Conservation (phyloP, 257 asterid genomes). For the Solanum habrochaites region DNA sequence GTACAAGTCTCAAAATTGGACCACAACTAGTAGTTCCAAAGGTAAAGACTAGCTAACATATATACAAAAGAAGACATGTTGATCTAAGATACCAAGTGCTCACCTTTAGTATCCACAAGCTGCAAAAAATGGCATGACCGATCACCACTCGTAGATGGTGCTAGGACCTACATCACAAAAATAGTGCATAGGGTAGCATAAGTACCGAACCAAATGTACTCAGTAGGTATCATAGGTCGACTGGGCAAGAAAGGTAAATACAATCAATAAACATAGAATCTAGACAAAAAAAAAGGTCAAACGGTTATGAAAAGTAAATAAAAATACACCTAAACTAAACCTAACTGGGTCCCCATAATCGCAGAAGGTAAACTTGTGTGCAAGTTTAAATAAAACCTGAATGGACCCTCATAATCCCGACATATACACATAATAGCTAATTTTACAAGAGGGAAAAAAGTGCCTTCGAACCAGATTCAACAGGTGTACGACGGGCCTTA, state of each 20-base stretch:
- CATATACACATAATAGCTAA: not conserved
- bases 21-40: not conserved
- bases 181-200: not conserved
- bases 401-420: not conserved
- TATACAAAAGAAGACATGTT: not conserved
- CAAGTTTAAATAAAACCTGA: not conserved
- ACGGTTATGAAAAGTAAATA: not conserved
- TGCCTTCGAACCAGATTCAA: not conserved
- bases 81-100: not conserved
- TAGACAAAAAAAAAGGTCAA: not conserved
- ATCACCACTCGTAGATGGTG: not conserved
- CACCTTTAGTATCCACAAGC: not conserved
- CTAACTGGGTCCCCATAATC: not conserved
- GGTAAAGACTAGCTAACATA: not conserved
- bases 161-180: not conserved
- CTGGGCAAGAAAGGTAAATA: not conserved
- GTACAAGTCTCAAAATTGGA: not conserved
- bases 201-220: not conserved
- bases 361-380: not conserved
- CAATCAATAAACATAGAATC: not conserved
- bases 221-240: not conserved
- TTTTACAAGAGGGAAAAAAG: not conserved
- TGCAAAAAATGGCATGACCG: not conserved
- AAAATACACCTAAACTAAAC: not conserved
- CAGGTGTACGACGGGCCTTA: rapidly evolving